A percentile compares a stretch with the other conserved stretches of the same genome.
These are phyloP conservation scores for Wickerhamiella infanticola DNA, from an alignment of 1,139 yeast genomes.

Conservation along the genomic window DNA sequence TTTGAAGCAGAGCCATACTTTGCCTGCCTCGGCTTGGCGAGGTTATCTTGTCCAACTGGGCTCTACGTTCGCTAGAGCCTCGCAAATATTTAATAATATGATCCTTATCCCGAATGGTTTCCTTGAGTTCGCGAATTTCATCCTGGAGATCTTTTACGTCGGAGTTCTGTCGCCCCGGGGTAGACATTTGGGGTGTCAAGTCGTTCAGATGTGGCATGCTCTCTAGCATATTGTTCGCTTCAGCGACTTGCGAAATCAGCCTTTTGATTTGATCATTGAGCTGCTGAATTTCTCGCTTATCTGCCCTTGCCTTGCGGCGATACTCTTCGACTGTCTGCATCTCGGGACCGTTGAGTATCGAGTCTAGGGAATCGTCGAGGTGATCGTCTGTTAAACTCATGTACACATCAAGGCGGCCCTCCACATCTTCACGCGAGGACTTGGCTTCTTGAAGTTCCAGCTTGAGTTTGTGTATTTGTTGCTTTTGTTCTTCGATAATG, in stretches of 20 bases:
- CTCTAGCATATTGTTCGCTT: conserved; percentile 9
- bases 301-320: background rate
- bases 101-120: conserved; percentile 51
- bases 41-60: background rate
- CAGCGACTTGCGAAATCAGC: conserved; percentile 9
- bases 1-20: background rate
- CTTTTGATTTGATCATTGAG: conserved; percentile 42
- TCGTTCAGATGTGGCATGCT: conserved; percentile 3
- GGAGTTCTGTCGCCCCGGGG: background rate
- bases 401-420: conserved; percentile 13
- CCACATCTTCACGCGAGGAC: conserved; percentile 12
- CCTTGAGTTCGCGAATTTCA: conserved; percentile 51
- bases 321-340: background rate
- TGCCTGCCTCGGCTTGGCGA: background rate
- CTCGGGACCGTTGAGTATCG: conserved; percentile 9
- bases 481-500: conserved; percentile 28
- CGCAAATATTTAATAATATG: conserved; percentile 56
- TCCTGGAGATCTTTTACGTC: conserved; percentile 46
- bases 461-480: conserved; percentile 32
- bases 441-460: conserved; percentile 21
- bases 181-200: conserved; percentile 8
- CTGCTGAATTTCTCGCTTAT: conserved; percentile 38
- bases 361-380: conserved; percentile 13
- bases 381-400: conserved; percentile 7
- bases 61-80: conserved; percentile 6